Evolutionary conservation across 331 rosid species (phyloP).

Genomic region (Malus hybrid): DNA sequence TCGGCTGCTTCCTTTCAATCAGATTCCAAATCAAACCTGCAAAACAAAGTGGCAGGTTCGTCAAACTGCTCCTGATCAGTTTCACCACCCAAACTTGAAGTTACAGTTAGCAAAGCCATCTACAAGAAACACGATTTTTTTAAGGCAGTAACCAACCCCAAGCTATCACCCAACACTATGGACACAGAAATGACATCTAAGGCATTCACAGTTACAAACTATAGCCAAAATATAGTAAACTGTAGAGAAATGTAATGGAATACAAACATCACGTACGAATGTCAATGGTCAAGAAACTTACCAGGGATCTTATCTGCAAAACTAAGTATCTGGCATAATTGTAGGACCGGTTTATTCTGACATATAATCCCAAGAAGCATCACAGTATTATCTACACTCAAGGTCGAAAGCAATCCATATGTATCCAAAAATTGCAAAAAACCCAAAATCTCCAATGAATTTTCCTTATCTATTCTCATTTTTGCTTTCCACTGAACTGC

Average conservation of each 20-base stretch:
- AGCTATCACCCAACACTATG: neutral
- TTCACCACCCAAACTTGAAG: neutral
- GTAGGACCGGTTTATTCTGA: slow-evolving; percentile 37
- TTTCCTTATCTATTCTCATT: slow-evolving; percentile 15
- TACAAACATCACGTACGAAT: neutral
- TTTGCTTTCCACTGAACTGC: slow-evolving; percentile 38
- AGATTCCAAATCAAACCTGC: slow-evolving; percentile 46
- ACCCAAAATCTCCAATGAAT: slow-evolving; percentile 37
- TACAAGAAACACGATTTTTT: neutral
- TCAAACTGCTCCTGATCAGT: slow-evolving; percentile 2
- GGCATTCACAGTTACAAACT: neutral
- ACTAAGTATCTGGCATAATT: slow-evolving; percentile 30
- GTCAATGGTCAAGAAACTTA: slow-evolving; percentile 24
- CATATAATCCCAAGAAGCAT: slow-evolving; percentile 37
- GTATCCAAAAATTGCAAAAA: slow-evolving; percentile 44
- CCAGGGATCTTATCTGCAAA: slow-evolving; percentile 37
- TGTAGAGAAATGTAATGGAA: neutral
- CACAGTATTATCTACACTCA: slow-evolving; percentile 31
- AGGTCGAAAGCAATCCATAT: slow-evolving; percentile 33
- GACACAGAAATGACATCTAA: neutral
- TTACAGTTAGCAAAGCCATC: neutral
- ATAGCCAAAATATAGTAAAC: neutral
- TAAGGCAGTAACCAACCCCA: neutral
- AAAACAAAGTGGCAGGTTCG: neutral
- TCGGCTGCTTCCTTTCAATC: slow-evolving; percentile 22